Percentiles rank a stretch among this genome's conserved stretches.
Conservation (phyloP, 2,329 filamentous ascomycete genomes). For the Nemania sp. region DNA sequence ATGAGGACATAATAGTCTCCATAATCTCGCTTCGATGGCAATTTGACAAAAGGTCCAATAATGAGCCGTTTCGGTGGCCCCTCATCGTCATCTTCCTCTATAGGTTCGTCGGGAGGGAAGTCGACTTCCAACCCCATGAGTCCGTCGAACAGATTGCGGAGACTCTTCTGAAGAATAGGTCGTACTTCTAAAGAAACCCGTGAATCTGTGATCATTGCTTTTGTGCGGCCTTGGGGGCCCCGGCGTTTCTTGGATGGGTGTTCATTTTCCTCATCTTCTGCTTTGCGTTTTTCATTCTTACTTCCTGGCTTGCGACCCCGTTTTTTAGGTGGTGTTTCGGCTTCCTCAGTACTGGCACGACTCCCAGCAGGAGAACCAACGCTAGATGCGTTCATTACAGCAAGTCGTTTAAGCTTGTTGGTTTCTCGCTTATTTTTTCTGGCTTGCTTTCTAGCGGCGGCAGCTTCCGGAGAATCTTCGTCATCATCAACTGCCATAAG, state of each 20-base stretch:
- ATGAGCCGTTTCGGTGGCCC: constrained; percentile 72
- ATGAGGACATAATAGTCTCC: constrained; percentile 96
- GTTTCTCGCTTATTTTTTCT: constrained; percentile 77
- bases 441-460: constrained; percentile 85
- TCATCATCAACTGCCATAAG: constrained; percentile 96
- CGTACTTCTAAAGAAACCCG: constrained; percentile 71
- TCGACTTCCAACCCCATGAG: constrained; percentile 86
- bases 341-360: constrained; percentile 80
- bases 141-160: constrained; percentile 76
- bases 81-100: constrained; percentile 59
- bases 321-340: constrained; percentile 74
- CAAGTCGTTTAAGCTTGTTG: constrained; percentile 70
- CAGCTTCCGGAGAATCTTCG: constrained; percentile 90
- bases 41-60: constrained; percentile 90
- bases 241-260: constrained; percentile 78
- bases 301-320: constrained; percentile 78
- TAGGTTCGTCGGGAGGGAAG: constrained; percentile 56
- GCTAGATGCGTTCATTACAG: constrained; percentile 40
- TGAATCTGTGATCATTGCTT: constrained; percentile 51
- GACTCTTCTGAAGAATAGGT: constrained; percentile 74
- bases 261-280: constrained; percentile 75
- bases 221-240: constrained; percentile 70
- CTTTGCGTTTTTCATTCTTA: constrained; percentile 86
- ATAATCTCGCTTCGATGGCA: constrained; percentile 86
- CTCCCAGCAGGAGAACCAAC: constrained; percentile 80